Evolutionary conservation across 768 basidiomycete genomes (phyloP), one percentile per base, ranked within the genome.

Genomic region (Rhodotorula kratochvilovae): DNA sequence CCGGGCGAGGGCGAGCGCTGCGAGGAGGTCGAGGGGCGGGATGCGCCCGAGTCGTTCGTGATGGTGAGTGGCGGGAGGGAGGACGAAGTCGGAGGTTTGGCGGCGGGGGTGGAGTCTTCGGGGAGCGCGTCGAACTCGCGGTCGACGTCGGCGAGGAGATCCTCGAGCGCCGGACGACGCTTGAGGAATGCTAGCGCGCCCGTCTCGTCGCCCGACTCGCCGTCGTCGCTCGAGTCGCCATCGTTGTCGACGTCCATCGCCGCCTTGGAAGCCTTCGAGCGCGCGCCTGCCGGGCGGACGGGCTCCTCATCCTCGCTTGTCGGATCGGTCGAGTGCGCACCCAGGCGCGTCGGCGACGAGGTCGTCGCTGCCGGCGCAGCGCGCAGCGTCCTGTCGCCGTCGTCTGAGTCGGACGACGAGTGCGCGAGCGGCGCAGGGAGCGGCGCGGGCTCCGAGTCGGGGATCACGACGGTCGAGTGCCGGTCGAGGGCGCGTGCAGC

Each of bases 281-380:
- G 53, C 12, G 53, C 12, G 53, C 3, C 29, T 2, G 53, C 53
- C n/a, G 13, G 31, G 29, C n/a, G 15, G 29, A n/a, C n/a, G 36
- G 35, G 27, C n/a, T 62, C 54, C 27, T 66, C 72, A 23, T 69
- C 68, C 43, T 61, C 65, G 17, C 68, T 66, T 1, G 72, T 73
- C 45, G 72, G 72, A 35, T 68, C 68, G 42, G 72, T 73, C 64
- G 71, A 72, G n/a, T 68, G 72, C 19, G 27, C 64, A 23, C 36
- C 45, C 16, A 53, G 61, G 19, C 48, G 29, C 6, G 61, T 42
- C 21, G 55, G 65, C 19, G 72, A 73, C 31, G 60, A 63, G 25
- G 61, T 59, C 5, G n/a, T 1, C 6, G 25, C 16, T 12, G 4
- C 23, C 2, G 17, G 25, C 19, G 29, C 35, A 12, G 15, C 33